A percentile compares a stretch with the other conserved stretches of the same genome.
phyloP scores from a whole-genome alignment of 2,329 filamentous ascomycete species.

The Ceratocystis cubensis region DNA sequence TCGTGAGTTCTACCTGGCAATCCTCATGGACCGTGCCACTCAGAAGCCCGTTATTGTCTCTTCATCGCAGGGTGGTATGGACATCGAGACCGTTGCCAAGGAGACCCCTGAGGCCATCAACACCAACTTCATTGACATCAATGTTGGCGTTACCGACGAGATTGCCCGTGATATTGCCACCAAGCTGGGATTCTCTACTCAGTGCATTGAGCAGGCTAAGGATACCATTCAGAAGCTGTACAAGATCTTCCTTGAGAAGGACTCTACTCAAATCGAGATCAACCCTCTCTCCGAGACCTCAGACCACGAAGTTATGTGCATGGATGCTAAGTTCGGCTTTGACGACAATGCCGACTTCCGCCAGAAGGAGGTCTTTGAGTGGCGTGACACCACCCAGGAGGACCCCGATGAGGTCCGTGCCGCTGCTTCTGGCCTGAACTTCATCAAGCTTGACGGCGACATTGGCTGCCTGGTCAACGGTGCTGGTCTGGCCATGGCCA shows the following conservation, averaged over 20 bases:
- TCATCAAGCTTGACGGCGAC: constrained; percentile 99
- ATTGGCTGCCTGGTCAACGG: constrained; percentile 99
- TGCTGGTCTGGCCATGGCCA: constrained; percentile 97
- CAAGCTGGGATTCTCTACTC: constrained; percentile 92
- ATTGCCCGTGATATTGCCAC: constrained; percentile 81
- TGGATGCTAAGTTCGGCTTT: constrained; percentile 98
- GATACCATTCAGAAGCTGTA: constrained; percentile 98
- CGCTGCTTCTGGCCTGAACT: constrained; percentile 89
- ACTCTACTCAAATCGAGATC: constrained; percentile 98
- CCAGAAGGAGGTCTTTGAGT: constrained; percentile 89
- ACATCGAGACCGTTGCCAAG: constrained; percentile 97
- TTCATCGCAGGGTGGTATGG: constrained; percentile 97
- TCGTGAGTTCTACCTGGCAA: constrained; percentile 96
- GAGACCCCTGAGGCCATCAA: constrained; percentile 92
- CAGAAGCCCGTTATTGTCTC: constrained; percentile 93
- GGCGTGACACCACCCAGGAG: constrained; percentile 91
- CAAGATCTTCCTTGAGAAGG: constrained; percentile 96
- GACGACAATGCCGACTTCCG: constrained; percentile 98
- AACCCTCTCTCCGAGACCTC: constrained; percentile 97
- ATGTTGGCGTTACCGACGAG: constrained; percentile 87
- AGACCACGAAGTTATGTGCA: constrained; percentile 94
- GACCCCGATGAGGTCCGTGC: constrained; percentile 96
- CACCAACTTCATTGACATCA: constrained; percentile 88
- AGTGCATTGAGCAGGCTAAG: constrained; percentile 92
- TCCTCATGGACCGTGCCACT: constrained; percentile 90